These are phyloP conservation scores for Hsuehochloa calcarea DNA, from an alignment of 176 grass and related monocot species.

Conservation along the genomic window DNA sequence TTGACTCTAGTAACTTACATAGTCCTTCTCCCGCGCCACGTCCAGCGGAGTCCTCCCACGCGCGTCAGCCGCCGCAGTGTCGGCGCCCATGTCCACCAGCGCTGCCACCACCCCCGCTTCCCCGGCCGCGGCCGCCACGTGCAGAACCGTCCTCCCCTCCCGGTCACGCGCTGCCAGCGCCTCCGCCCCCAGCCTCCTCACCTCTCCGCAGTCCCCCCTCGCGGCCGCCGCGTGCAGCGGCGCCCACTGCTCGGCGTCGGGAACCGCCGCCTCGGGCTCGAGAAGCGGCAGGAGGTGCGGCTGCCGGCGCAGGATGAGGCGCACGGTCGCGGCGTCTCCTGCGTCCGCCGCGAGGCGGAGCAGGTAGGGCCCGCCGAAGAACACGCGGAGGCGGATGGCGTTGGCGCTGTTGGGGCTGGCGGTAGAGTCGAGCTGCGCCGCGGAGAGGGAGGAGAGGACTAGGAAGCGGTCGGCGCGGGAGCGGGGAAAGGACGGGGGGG, in stretches of 20 bases:
- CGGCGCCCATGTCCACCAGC: slow-evolving; percentile 75
- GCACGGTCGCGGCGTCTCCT: slow-evolving; percentile 50
- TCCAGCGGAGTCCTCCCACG: slow-evolving; percentile 55
- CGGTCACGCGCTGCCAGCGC: slow-evolving; percentile 43
- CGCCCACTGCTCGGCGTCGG: slow-evolving; percentile 47
- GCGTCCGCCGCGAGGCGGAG: slow-evolving; percentile 52
- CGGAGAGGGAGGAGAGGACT: slow-evolving; percentile 74
- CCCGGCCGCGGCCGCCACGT: slow-evolving; percentile 52
- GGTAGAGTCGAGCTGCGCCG: slow-evolving; percentile 28
- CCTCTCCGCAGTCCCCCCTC: slow-evolving; percentile 49
- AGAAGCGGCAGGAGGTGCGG: slow-evolving; percentile 64
- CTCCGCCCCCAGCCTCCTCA: slow-evolving; percentile 51
- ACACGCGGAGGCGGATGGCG: slow-evolving; percentile 64
- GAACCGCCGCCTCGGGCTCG: slow-evolving; percentile 19
- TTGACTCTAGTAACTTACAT: slow-evolving; percentile 56
- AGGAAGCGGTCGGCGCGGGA: slow-evolving; percentile 87
- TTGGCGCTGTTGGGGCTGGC: not conserved
- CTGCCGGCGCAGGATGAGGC: slow-evolving; percentile 71
- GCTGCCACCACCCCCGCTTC: slow-evolving; percentile 49
- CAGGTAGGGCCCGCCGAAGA: slow-evolving; percentile 69
- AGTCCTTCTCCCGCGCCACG: slow-evolving; percentile 68
- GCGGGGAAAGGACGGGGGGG: slow-evolving; percentile 65
- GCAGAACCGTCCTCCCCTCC: slow-evolving; percentile 61
- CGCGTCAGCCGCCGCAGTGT: slow-evolving; percentile 39
- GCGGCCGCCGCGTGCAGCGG: slow-evolving; percentile 59